These are phyloP conservation scores for Nemania abortiva DNA, from an alignment of 2,329 filamentous ascomycete genomes.

Conservation along the genomic window DNA sequence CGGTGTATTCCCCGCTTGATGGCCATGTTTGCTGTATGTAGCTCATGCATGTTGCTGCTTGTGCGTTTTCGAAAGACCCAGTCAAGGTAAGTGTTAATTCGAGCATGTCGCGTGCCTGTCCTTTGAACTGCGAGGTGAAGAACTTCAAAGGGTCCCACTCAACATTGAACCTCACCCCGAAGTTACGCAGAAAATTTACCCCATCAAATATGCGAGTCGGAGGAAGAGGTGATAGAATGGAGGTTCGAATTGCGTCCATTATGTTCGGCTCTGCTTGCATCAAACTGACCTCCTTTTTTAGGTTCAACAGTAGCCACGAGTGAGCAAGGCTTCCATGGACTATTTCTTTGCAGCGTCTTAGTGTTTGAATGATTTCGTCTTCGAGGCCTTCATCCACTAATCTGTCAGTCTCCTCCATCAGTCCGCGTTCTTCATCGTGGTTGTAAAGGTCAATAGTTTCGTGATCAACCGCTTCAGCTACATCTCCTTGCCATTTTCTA, in stretches of 20 bases:
- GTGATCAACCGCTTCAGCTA: constrained; percentile 1
- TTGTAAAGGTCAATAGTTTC: neutral
- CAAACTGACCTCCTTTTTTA: neutral
- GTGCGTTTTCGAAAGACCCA: constrained; percentile 8
- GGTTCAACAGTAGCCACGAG: neutral
- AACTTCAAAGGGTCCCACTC: constrained; percentile 12
- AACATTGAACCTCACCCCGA: neutral
- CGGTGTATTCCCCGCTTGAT: neutral
- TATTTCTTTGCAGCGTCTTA: neutral
- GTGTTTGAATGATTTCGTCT: neutral
- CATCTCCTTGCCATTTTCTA: neutral
- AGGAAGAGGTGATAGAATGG: neutral
- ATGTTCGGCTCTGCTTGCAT: neutral
- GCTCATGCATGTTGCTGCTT: constrained; percentile 8
- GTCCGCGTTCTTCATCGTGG: neutral
- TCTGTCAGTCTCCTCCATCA: neutral
- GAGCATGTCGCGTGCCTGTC: neutral
- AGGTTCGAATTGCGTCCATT: neutral
- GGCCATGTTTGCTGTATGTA: constrained; percentile 21
- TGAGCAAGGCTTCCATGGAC: constrained; percentile 1
- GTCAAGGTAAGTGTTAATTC: constrained; percentile 13
- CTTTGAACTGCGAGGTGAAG: neutral
- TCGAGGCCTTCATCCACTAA: neutral
- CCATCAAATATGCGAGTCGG: neutral
- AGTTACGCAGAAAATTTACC: neutral